Evolutionary conservation across 768 basidiomycete species (phyloP), one percentile per base, ranked within the genome.

Genomic region (Russula sp.): DNA sequence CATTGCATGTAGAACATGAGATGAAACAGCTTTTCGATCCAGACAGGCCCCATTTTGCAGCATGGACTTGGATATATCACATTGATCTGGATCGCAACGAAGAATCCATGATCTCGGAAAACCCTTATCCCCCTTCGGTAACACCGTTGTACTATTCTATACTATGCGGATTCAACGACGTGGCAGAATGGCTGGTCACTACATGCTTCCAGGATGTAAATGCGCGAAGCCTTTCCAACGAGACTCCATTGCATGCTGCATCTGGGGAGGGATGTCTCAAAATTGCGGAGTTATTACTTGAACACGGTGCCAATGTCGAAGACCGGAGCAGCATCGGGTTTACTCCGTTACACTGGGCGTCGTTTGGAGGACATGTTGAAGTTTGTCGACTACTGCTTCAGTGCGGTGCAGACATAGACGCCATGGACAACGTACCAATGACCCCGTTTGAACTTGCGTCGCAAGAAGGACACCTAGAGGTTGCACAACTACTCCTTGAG

Each of bases 241-340:
- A 3, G 14, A 53, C 44, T 4, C 27, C 50, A 3, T 34, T 60
- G 10, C 6, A 34, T 27, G 6, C 10, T 18, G 59, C 59, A 47
- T 52, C 42, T 5, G 3, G 1, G 3, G 1, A 22, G 13, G 53
- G 53, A 13, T 10, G 13, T 1, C 16, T 35, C n/a, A 9, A 20
- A 6, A 22, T n/a, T 20, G 42, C 22, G 22, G 22, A 27, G 22
- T 27, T 27, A 27, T 2, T 27, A 27, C 22, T 27, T 27, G 22
- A 27, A 27, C 22, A 27, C 2, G 22, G 22, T 27, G 45, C 34
- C 32, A 42, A 40, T 37, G 22, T 34, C 44, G 35, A 47, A 7
- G 7, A 1, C 0, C 6, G 0, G 16, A 5, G 20, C 34, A 5
- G 11, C 5, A 0, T 0, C n/a, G 18, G 11, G 1, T 18, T 13